Evolutionary conservation across 305 asterid species (phyloP).

Genomic region (Caryopteris hybrid): DNA sequence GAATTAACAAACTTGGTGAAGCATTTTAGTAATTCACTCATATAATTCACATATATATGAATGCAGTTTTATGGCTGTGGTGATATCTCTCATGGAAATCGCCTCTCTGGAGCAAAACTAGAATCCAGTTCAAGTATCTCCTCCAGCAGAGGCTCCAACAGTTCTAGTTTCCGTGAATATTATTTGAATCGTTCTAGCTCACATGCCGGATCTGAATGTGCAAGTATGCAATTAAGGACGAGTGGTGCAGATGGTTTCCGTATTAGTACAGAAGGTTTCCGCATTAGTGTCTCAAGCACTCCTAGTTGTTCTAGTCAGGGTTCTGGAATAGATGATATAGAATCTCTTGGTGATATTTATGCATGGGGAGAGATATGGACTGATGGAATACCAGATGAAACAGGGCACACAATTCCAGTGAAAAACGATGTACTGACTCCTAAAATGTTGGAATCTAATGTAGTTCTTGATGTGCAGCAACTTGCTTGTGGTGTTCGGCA

Average conservation of each 20-base stretch:
- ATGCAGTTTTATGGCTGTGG: constrained; percentile 52
- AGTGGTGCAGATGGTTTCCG: constrained; percentile 85
- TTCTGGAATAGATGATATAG: constrained; percentile 84
- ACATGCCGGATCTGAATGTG: constrained; percentile 67
- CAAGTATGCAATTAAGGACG: constrained; percentile 82
- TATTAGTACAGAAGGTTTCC: constrained; percentile 26
- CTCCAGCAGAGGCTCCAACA: constrained; percentile 43
- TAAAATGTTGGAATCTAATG: constrained; percentile 65
- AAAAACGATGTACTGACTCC: constrained; percentile 68
- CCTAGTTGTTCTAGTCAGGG: constrained; percentile 91
- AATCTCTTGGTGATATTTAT: constrained; percentile 85
- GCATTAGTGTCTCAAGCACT: constrained; percentile 89
- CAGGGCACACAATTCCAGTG: constrained; percentile 46
- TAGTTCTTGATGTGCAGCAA: constrained; percentile 78
- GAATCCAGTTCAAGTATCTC: constrained; percentile 41
- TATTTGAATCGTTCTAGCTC: constrained; percentile 38
- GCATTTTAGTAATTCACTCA: neutral
- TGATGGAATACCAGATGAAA: constrained; percentile 54
- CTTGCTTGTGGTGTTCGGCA: constrained; percentile 83
- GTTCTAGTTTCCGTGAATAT: constrained; percentile 33
- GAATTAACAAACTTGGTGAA: neutral
- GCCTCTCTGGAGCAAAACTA: constrained; percentile 42
- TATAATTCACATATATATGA: constrained; percentile 9
- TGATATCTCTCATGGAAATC: constrained; percentile 36
- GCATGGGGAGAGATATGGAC: constrained; percentile 91